These are phyloP conservation scores for Thermochaetoides thermophila DNA, from an alignment of 495 filamentous ascomycete species.

Conservation along the genomic window DNA sequence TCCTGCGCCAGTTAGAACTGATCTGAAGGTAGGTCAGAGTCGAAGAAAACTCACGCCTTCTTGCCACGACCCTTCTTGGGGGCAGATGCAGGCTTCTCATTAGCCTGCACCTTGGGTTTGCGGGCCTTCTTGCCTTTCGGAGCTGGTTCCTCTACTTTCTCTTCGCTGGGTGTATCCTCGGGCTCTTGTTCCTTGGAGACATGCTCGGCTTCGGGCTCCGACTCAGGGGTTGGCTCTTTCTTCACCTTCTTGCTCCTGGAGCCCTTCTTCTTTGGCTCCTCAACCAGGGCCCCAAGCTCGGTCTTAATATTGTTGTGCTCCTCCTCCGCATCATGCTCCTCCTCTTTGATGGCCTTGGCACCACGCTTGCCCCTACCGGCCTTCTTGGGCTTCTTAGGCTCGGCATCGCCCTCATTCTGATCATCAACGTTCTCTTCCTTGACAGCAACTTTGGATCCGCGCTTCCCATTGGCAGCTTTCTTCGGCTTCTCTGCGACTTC, in stretches of 20 bases:
- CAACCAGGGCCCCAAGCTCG: conserved; percentile 1
- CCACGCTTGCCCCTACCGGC: conserved; percentile 9
- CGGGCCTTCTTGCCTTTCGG: conserved; percentile 18
- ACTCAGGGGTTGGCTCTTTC: conserved; percentile 7
- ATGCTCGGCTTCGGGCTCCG: conserved; percentile 7
- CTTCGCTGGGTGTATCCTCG: conserved; percentile 1
- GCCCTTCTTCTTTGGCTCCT: conserved; percentile 8
- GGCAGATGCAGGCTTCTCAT: conserved; percentile 3
- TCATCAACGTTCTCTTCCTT: conserved; percentile 10
- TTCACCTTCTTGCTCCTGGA: conserved; percentile 7
- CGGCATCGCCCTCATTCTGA: too few relatives aligned
- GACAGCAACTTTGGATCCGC: neutral
- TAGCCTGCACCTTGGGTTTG: conserved; percentile 10
- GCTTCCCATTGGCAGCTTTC: neutral
- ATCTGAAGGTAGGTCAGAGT: neutral
- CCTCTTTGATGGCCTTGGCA: conserved; percentile 6
- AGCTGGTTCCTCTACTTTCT: conserved; percentile 5
- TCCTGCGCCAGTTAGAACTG: neutral
- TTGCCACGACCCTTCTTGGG: conserved; percentile 8
- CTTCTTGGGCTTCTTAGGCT: conserved; percentile 14
- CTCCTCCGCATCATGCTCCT: too few relatives aligned
- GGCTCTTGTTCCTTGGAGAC: conserved; percentile 12
- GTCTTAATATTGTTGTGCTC: conserved; percentile 7
- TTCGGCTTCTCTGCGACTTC: conserved; percentile 6
- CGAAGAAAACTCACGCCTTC: conserved; percentile 5